Percentiles rank a stretch among this genome's conserved stretches.
Evolutionary conservation across 306 rosid genomes (phyloP).

Genomic region (Quercus bicolor): DNA sequence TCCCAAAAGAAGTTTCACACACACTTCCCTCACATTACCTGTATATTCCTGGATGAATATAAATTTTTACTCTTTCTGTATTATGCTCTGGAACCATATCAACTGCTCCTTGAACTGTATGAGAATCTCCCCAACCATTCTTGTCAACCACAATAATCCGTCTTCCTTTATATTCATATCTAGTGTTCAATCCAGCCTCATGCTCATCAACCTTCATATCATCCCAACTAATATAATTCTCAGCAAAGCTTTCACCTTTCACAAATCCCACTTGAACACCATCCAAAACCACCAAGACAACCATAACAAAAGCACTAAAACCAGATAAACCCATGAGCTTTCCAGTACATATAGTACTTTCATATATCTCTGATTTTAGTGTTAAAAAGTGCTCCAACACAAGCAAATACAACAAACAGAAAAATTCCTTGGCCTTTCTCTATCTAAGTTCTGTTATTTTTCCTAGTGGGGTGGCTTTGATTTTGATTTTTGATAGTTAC

Average conservation of each 20-base stretch:
- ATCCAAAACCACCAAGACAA: slow-evolving; percentile 19
- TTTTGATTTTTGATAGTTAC: slow-evolving; percentile 17
- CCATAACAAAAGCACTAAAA: slow-evolving; percentile 20
- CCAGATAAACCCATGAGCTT: slow-evolving; percentile 11
- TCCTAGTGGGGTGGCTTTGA: slow-evolving; percentile 14
- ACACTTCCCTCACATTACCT: slow-evolving; percentile 33
- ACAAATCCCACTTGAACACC: slow-evolving; percentile 30
- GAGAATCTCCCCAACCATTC: slow-evolving; percentile 58
- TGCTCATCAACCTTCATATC: slow-evolving; percentile 57
- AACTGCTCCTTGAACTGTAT: slow-evolving; percentile 85
- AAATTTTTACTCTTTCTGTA: slow-evolving; percentile 59
- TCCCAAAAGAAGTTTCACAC: not conserved
- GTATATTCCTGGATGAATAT: slow-evolving; percentile 81
- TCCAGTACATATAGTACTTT: not conserved
- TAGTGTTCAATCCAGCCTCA: slow-evolving; percentile 16
- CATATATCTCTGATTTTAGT: not conserved
- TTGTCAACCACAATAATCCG: slow-evolving; percentile 60
- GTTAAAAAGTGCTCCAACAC: not conserved
- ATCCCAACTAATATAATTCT: slow-evolving; percentile 66
- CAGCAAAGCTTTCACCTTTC: slow-evolving; percentile 8
- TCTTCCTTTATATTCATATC: slow-evolving; percentile 1
- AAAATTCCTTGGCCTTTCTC: not conserved
- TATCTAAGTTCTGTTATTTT: not conserved
- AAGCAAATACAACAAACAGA: slow-evolving; percentile 3
- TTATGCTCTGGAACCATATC: slow-evolving; percentile 68